Conservation (phyloP, 2,329 filamentous ascomycete genomes). For the Fusarium globosum region DNA sequence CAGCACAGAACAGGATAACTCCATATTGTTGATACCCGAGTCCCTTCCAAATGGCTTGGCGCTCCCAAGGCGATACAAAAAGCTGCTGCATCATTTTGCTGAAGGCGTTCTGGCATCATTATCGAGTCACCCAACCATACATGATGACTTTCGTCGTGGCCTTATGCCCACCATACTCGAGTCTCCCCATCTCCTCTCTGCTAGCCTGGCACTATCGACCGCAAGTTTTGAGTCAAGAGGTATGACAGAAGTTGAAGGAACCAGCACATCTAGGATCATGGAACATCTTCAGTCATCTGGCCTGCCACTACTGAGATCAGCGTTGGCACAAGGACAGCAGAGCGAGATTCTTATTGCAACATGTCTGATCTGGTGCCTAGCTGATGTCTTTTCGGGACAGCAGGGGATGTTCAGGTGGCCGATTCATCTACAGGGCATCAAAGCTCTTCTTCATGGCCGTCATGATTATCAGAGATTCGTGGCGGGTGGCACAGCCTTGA, state of each 20-base stretch:
- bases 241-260: conserved; percentile 36
- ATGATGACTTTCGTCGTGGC: conserved; percentile 41
- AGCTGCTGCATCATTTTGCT: conserved; percentile 42
- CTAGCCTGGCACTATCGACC: conserved; percentile 43
- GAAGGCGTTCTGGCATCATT: conserved; percentile 42
- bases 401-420: conserved; percentile 41
- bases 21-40: conserved; percentile 12
- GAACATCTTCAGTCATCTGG: conserved; percentile 44
- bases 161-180: conserved; percentile 42
- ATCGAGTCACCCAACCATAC: conserved; percentile 43
- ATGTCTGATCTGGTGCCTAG: conserved; percentile 46
- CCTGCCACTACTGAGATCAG: conserved; percentile 37
- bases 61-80: conserved; percentile 37
- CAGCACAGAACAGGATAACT: neutral
- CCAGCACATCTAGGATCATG: conserved; percentile 29
- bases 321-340: conserved; percentile 34
- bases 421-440: conserved; percentile 44
- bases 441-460: conserved; percentile 30
- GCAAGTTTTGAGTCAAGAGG: conserved; percentile 44
- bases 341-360: conserved; percentile 43
- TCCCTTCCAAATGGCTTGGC: conserved; percentile 40
- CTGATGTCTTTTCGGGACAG: conserved; percentile 42
- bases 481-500: neutral
- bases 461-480: neutral
- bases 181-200: conserved; percentile 45